phyloP scores from a whole-genome alignment of 257 asterid species.

The Penstemon davidsonii region DNA sequence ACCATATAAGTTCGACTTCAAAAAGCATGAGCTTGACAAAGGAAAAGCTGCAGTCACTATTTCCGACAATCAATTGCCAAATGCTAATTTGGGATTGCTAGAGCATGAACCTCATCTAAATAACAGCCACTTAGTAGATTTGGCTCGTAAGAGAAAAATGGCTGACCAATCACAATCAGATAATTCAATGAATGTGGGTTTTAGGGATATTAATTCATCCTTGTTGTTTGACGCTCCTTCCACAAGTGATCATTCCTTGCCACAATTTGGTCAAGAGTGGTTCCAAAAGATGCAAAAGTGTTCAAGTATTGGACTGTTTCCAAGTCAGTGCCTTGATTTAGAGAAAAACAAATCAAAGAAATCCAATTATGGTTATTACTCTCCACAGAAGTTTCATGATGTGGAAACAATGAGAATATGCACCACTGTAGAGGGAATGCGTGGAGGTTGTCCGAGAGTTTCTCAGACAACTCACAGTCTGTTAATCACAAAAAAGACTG shows the following conservation, averaged over 20 bases:
- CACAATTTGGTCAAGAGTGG: constrained; percentile 29
- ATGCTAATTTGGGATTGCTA: constrained; percentile 19
- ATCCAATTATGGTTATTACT: constrained; percentile 24
- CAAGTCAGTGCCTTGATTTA: constrained; percentile 19
- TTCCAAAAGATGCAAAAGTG: constrained; percentile 31
- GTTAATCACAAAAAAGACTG: constrained; percentile 43
- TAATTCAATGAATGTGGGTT: constrained; percentile 21
- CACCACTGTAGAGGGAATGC: constrained; percentile 31
- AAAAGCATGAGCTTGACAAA: constrained; percentile 28
- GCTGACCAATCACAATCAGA: constrained; percentile 25
- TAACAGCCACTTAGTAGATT: constrained; percentile 23
- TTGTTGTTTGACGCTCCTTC: constrained; percentile 33
- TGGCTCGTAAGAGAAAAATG: constrained; percentile 29
- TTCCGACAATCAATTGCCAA: constrained; percentile 18
- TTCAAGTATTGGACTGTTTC: constrained; percentile 15
- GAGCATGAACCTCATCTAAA: constrained; percentile 3
- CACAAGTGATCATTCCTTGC: constrained; percentile 21
- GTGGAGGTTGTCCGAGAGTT: constrained; percentile 40
- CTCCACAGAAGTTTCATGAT: constrained; percentile 38
- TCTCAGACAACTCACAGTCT: constrained; percentile 57
- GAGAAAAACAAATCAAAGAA: constrained; percentile 29
- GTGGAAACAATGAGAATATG: constrained; percentile 51
- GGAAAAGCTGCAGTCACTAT: constrained; percentile 32
- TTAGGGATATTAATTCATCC: constrained; percentile 26
- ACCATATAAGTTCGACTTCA: constrained; percentile 23